Conservation (phyloP, 2,329 filamentous ascomycete species). For the Fusarium xyrophilum region DNA sequence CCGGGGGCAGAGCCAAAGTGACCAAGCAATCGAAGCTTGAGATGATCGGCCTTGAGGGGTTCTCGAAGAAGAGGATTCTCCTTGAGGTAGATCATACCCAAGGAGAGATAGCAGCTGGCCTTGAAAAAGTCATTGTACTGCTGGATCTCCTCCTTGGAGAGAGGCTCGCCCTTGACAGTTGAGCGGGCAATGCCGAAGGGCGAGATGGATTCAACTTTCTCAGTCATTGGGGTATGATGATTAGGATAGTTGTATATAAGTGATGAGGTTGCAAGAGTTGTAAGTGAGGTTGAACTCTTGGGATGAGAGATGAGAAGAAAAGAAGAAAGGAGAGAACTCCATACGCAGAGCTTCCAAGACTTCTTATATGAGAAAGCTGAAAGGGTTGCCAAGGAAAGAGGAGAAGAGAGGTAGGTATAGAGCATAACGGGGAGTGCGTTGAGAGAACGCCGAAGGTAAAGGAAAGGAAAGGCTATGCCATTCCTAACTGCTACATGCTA, state of each 20-base stretch:
- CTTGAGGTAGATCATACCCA: constrained; percentile 82
- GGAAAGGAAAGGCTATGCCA: background rate
- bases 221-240: constrained; percentile 44
- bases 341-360: constrained; percentile 18
- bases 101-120: constrained; percentile 75
- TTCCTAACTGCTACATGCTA: constrained; percentile 5
- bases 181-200: constrained; percentile 71
- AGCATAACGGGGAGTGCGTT: constrained; percentile 32
- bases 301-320: constrained; percentile 35
- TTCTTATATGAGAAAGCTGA: constrained; percentile 38
- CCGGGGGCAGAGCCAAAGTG: constrained; percentile 84
- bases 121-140: constrained; percentile 77
- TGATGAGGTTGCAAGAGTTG: constrained; percentile 23
- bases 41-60: constrained; percentile 71
- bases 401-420: constrained; percentile 22
- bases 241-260: constrained; percentile 14
- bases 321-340: constrained; percentile 11
- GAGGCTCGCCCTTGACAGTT: constrained; percentile 66
- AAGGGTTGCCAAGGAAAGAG: constrained; percentile 24
- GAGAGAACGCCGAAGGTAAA: constrained; percentile 12
- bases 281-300: constrained; percentile 33
- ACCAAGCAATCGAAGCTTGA: constrained; percentile 76
- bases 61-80: constrained; percentile 76
- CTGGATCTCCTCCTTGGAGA: constrained; percentile 70
- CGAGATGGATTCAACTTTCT: constrained; percentile 62